Conservation (phyloP, 2,329 filamentous ascomycete species). For the Aspergillus udagawae region DNA sequence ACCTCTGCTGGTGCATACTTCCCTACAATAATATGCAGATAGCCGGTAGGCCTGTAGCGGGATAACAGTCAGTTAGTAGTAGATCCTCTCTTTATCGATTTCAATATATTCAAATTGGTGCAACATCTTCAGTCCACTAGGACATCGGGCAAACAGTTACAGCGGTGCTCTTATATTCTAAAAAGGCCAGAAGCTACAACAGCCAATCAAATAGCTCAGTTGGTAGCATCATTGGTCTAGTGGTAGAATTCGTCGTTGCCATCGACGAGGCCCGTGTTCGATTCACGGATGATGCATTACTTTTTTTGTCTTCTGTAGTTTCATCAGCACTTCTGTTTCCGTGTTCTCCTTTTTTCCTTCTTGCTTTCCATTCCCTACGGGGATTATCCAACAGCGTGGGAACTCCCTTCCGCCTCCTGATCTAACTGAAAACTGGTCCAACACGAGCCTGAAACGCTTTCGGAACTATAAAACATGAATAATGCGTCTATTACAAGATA, state of each 20-base stretch:
- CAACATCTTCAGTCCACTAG: neutral
- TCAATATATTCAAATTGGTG: neutral
- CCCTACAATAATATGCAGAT: no score
- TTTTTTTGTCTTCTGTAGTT: conserved; percentile 7
- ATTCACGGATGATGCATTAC: conserved; percentile 44
- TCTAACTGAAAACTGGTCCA: no score
- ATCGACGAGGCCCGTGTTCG: conserved; percentile 47
- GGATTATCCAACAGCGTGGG: no score
- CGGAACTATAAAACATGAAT: no score
- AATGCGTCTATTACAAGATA: no score
- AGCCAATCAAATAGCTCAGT: neutral
- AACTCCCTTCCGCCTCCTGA: no score
- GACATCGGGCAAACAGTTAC: accelerated
- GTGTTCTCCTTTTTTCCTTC: no score
- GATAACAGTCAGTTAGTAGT: neutral
- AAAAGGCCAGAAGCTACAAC: no score
- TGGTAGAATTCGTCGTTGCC: conserved; percentile 45
- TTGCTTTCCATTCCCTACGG: no score
- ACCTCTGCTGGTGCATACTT: no score
- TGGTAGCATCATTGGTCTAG: conserved; percentile 41
- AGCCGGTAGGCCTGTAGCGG: neutral
- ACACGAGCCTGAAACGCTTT: no score
- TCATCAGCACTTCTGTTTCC: accelerated
- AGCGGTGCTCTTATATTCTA: no score
- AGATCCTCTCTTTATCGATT: neutral